Evolutionary conservation across 208 protist species (phyloP).

Genomic region (Leishmania lainsoni): DNA sequence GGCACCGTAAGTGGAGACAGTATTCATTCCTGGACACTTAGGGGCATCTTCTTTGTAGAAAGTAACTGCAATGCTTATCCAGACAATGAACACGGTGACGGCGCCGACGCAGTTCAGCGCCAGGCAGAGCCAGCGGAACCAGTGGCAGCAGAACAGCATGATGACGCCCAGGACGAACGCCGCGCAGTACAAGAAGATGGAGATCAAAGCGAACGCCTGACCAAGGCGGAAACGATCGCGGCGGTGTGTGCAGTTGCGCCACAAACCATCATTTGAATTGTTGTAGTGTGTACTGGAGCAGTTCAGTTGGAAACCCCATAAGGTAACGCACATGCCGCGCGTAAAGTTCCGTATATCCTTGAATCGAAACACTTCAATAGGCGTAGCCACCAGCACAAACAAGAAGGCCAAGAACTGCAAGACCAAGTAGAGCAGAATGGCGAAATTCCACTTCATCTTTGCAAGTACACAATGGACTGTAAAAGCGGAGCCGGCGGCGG

Average conservation of each 20-base stretch:
- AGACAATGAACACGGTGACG: conserved; percentile 26
- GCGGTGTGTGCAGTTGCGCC: too few relatives aligned
- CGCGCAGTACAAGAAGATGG: conserved; percentile 18
- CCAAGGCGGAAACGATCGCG: conserved; percentile 50
- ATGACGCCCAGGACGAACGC: conserved; percentile 24
- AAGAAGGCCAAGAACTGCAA: conserved; percentile 42
- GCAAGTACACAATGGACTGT: too few relatives aligned
- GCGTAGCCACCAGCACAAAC: conserved; percentile 49
- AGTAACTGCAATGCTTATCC: too few relatives aligned
- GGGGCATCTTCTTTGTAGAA: too few relatives aligned
- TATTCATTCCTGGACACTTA: background rate
- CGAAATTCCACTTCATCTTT: conserved; percentile 20
- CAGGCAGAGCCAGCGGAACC: conserved; percentile 31
- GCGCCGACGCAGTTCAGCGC: conserved; percentile 35
- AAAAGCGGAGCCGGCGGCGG: background rate
- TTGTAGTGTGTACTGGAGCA: too few relatives aligned
- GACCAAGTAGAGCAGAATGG: conserved; percentile 53
- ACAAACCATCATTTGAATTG: too few relatives aligned
- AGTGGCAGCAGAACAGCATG: conserved; percentile 41
- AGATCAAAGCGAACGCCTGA: conserved; percentile 43
- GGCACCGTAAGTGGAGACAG: conserved; percentile 22
- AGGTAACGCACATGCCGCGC: too few relatives aligned
- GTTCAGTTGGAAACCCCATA: conserved; percentile 49
- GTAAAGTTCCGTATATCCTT: background rate
- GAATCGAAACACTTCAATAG: conserved; percentile 50